Base-by-base conservation (phyloP, 495 filamentous ascomycete species). In the Cercophora newfieldiana region DNA sequence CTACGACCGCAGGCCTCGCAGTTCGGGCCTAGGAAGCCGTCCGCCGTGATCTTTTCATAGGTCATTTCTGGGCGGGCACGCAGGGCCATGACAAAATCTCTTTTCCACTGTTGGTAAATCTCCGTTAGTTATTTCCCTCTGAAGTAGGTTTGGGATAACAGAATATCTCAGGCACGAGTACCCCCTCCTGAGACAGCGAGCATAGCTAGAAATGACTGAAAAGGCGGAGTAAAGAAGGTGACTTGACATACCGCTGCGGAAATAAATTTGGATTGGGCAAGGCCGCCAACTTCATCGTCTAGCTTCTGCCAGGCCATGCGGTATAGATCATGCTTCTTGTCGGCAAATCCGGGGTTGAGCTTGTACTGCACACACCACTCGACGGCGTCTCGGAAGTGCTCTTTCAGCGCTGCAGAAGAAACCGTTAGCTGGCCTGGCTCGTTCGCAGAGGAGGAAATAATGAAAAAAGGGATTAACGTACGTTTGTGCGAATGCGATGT, bases 1-100 rank as follows among this genome's bases (percentile, higher is more conserved):
- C 81, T 83, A 47, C 91, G 84, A 55, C 91, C 90, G 70, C 93
- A 97, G 0, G 92, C 93, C 67, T 90, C 89, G 68, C 93, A 97
- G 0, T 77, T 70, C 6, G 80, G 66, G 16, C 79, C 76, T 0
- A 81, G 68, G 3, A 80, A 5, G 24, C 75, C 67, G 21, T 59
- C 67, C 2, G 48, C 26, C 18, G 37, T 25, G 8, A 80, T 55
- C 33, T 79, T 72, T 21, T 76, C 72, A 2, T 66, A 70, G 12
- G 18, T 49, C 14, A 53, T 66, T 16, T 71, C 63, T 4, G 93
- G 93, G 18, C 91, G 79, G 5, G 87, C 86, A 56, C 88, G 82
- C 16, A 97, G 72, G 0, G 90, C 84, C 44, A 81, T 79, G 12
- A 78, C 78, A 65, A 96, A 96, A 2, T 87, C 82, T 0, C 70